Base-by-base conservation (phyloP, 495 filamentous ascomycete species). In the Trichocladium antarcticum region DNA sequence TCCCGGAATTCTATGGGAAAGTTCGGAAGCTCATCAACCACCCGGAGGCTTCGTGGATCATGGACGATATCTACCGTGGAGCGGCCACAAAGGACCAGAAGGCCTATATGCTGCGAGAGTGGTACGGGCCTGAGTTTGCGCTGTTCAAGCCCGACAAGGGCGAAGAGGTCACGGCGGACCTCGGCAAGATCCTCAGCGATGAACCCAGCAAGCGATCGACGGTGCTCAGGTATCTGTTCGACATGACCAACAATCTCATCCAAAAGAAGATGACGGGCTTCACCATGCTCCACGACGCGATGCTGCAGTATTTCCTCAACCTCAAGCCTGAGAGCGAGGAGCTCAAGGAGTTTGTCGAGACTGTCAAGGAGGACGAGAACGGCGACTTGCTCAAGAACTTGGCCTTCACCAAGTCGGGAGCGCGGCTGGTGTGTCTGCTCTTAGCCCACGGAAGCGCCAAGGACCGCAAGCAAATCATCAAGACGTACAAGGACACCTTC, bases 211-310 rank as follows among this genome's bases (percentile, higher is more conserved):
- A 96, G 73, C 79, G 87, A 17, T 73, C 74, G 6, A 80, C 88
- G 0, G 87, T 93, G 39, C 84, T 96, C 83, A 81, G 81, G 55
- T 82, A 83, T 59, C 73, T 96, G 31, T 76, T 80, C 52, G 84
- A 89, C 52, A 73, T 95, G 57, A 86, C 89, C 68, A 94, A 95
- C 63, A 77, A 82, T 47, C 77, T 97, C 19, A 74, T 96, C 45
- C 88, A 96, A 69, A 99, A 99, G 76, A 89, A 93, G 68, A 79
- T 86, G 56, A 90, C 88, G 12, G 88, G 84, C 6, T 99, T 97
- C 66, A 94, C 88, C 1, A 89, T 97, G 73, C 75, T 97, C 5
- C 93, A 99, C 64, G 90, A 93, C 54, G 93, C 92, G 17, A 94
- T 97, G 90, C 77, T 96, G 40, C 89, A 99, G 61, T 97, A 96